These are phyloP conservation scores for Marchantia polymorpha DNA, from an alignment of 225 moss, liverwort and hornwort species.

Conservation along the genomic window DNA sequence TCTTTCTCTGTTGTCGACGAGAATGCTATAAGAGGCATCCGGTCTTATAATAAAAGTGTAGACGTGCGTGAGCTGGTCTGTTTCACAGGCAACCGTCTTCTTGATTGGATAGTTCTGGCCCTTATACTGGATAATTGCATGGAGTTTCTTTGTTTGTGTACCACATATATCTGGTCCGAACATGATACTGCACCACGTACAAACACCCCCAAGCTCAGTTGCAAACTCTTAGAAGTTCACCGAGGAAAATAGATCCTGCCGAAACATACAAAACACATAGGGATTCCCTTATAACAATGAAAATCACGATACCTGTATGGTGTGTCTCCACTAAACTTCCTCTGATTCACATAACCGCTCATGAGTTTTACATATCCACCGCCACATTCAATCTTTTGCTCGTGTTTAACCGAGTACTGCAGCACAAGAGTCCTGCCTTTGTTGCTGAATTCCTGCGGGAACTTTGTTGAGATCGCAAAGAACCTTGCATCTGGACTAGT, in stretches of 20 bases:
- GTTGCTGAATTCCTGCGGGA: conserved; percentile 49
- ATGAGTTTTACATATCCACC: conserved; percentile 69
- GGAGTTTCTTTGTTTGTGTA: conserved; percentile 73
- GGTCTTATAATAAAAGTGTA: conserved; percentile 82
- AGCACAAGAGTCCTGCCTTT: conserved; percentile 56
- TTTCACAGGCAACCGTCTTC: conserved; percentile 73
- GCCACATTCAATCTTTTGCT: conserved; percentile 68
- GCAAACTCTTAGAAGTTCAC: not conserved
- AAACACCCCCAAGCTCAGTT: not conserved
- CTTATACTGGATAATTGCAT: conserved; percentile 89
- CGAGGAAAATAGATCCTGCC: not conserved
- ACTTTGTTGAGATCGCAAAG: conserved; percentile 55
- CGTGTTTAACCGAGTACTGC: conserved; percentile 57
- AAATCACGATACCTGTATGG: conserved; percentile 48
- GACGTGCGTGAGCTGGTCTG: conserved; percentile 83
- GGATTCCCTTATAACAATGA: not conserved
- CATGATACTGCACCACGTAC: conserved; percentile 68
- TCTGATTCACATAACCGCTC: conserved; percentile 63
- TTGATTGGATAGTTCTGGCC: conserved; percentile 79
- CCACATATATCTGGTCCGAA: conserved; percentile 94
- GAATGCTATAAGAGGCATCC: conserved; percentile 78
- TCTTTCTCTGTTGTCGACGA: conserved; percentile 76
- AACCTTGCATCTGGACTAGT: conserved; percentile 55
- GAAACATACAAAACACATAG: not conserved
- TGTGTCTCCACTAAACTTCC: conserved; percentile 55